Percentiles rank a stretch among this genome's conserved stretches.
Conservation (phyloP, 2,329 filamentous ascomycete genomes). For the Fusarium brevicatenulatum region DNA sequence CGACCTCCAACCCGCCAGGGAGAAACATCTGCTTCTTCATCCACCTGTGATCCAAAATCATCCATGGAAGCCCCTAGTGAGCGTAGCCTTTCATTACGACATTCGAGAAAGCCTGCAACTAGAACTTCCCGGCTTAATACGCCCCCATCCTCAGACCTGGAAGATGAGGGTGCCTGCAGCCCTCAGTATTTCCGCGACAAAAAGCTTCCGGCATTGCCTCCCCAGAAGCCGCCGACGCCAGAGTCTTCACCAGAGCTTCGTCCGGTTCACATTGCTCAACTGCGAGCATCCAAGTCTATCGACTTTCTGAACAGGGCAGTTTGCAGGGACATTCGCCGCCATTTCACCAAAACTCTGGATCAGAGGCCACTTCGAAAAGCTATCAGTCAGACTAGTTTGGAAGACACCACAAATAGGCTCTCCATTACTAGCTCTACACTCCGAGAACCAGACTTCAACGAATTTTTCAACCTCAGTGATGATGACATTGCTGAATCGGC, state of each 20-base stretch:
- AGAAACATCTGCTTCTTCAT: slow-evolving; percentile 40
- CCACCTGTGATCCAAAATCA: slow-evolving; percentile 34
- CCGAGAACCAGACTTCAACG: slow-evolving; percentile 62
- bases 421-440: slow-evolving; percentile 52
- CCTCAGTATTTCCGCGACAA: slow-evolving; percentile 40
- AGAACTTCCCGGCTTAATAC: slow-evolving; percentile 45
- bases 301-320: slow-evolving; percentile 45
- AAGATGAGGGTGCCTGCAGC: slow-evolving; percentile 42
- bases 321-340: slow-evolving; percentile 42
- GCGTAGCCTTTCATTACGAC: slow-evolving; percentile 42
- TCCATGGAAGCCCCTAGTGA: slow-evolving; percentile 39
- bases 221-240: slow-evolving; percentile 46
- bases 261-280: slow-evolving; percentile 42
- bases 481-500: slow-evolving; percentile 66
- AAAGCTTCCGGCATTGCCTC: slow-evolving; percentile 43
- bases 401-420: slow-evolving; percentile 41
- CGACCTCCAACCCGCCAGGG: slow-evolving; percentile 46
- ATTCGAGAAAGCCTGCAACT: slow-evolving; percentile 37
- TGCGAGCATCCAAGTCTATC: slow-evolving; percentile 44
- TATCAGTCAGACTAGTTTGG: slow-evolving; percentile 46
- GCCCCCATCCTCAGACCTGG: slow-evolving; percentile 49
- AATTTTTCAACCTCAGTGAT: slow-evolving; percentile 65
- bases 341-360: slow-evolving; percentile 42
- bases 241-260: slow-evolving; percentile 50
- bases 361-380: slow-evolving; percentile 41